These are phyloP conservation scores for Rhynchosporium graminicola DNA, from an alignment of 2,329 filamentous ascomycete genomes.

Conservation along the genomic window DNA sequence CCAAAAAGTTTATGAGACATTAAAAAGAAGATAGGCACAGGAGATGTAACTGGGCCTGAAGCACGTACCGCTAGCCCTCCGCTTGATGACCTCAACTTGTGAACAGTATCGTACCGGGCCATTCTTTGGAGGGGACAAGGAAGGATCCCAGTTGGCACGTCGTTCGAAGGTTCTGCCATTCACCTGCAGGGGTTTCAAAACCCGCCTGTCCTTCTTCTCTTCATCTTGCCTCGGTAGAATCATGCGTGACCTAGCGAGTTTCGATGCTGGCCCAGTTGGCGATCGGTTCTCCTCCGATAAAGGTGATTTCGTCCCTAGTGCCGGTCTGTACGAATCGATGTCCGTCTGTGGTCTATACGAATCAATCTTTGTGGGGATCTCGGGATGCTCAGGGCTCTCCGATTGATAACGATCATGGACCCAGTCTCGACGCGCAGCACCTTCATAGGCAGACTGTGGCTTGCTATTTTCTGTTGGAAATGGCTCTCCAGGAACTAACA, in stretches of 20 bases:
- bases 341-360: neutral
- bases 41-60: too few species aligned
- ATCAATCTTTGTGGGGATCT: neutral
- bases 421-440: neutral
- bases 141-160: neutral
- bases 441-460: neutral
- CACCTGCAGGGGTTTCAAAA: neutral
- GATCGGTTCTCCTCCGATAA: neutral
- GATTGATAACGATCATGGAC: constrained; percentile 10
- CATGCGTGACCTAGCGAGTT: too few species aligned
- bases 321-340: neutral
- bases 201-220: neutral
- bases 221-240: neutral
- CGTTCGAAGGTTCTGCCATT: neutral
- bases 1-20: too few species aligned
- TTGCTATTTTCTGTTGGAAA: neutral
- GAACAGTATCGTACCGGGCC: neutral
- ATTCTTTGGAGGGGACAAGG: neutral
- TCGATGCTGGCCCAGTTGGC: neutral
- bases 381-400: neutral
- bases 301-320: neutral
- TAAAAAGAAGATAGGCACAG: too few species aligned
- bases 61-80: neutral
- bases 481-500: constrained; percentile 7
- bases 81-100: neutral